These are phyloP conservation scores for Leccinum arenicola DNA, from an alignment of 768 basidiomycete species.

Conservation along the genomic window DNA sequence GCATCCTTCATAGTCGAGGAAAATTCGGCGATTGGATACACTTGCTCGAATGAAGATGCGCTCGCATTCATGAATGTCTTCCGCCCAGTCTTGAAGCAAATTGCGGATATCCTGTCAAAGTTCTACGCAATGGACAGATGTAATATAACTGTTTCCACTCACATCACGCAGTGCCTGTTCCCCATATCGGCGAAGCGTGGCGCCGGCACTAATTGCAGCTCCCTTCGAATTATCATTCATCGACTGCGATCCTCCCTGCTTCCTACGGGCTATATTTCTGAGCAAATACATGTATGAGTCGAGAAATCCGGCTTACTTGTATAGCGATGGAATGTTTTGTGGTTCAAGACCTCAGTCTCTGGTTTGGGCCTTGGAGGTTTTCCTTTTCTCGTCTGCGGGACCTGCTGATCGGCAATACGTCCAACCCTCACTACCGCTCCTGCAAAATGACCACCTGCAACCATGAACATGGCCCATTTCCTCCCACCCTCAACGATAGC, in stretches of 20 bases:
- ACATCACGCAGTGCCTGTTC: constrained; percentile 91
- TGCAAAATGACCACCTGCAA: constrained; percentile 97
- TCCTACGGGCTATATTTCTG: constrained; percentile 75
- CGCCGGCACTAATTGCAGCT: constrained; percentile 91
- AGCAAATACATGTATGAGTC: constrained; percentile 7
- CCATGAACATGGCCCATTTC: constrained; percentile 94
- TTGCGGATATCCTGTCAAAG: constrained; percentile 76
- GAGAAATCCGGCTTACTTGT: constrained; percentile 65
- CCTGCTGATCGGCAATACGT: constrained; percentile 44
- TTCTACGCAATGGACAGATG: background rate
- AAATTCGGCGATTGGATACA: constrained; percentile 82
- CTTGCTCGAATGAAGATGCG: constrained; percentile 91
- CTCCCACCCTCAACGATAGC: constrained; percentile 50
- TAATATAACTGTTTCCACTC: constrained; percentile 25
- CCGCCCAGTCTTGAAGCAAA: constrained; percentile 80
- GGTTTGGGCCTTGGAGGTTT: constrained; percentile 66
- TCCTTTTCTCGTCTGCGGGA: constrained; percentile 44
- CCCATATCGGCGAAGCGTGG: constrained; percentile 89
- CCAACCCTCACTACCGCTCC: constrained; percentile 82
- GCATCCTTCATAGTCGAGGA: constrained; percentile 85
- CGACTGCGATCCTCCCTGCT: constrained; percentile 95
- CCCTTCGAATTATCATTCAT: constrained; percentile 92
- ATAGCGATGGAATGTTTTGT: constrained; percentile 98
- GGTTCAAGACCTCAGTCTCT: constrained; percentile 77
- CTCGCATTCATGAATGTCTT: constrained; percentile 84